Evolutionary conservation across 257 asterid species (phyloP), one percentile per base, ranked within the genome.

Genomic region (Nyctanthes arbortristis): DNA sequence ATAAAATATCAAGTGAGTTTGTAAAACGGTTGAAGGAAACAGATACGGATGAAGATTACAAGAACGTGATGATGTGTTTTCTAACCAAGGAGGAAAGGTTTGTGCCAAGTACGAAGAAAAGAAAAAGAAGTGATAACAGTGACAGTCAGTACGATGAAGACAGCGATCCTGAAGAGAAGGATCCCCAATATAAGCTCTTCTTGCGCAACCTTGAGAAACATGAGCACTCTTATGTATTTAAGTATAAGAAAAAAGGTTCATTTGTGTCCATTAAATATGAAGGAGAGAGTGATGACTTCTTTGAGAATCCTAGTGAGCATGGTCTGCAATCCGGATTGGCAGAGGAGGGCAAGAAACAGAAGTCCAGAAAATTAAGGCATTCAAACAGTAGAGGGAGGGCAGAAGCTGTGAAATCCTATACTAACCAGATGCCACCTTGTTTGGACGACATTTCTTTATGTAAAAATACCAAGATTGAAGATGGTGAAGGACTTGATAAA

Each of bases 141-240:
- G 7, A n/a, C n/a, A n/a, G n/a, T n/a, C n/a, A n/a, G 61, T 52
- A 20, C 10, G 49, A 54, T 10, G 61, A 66, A 14, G 70, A 31
- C 30, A 43, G 18, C 33, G 43, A 22, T 57, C 14, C 22, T 0
- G 45, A 63, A 16, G 73, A 64, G 12, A 68, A 37, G 56, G 84
- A 82, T 61, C 77, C 84, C 25, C 62, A 72, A 0, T 69, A 72
- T 49, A 33, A 20, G 55, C 36, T 63, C 13, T 67, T 78, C 47
- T 63, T 68, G 70, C 58, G 40, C 27, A 45, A 39, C 8, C 29
- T 66, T 9, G 70, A 49, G 62, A 43, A 29, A 39, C 20, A 65
- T 47, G 72, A 65, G 6, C 58, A 40, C 2, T 65, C 81, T 4
- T 75, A 45, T 36, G 72, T 69, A 30, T 59, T 76, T 70, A 20